Evolutionary conservation across 176 grass and related monocot genomes (phyloP), one percentile per base, ranked within the genome.

Genomic region (Oryza officinalis): DNA sequence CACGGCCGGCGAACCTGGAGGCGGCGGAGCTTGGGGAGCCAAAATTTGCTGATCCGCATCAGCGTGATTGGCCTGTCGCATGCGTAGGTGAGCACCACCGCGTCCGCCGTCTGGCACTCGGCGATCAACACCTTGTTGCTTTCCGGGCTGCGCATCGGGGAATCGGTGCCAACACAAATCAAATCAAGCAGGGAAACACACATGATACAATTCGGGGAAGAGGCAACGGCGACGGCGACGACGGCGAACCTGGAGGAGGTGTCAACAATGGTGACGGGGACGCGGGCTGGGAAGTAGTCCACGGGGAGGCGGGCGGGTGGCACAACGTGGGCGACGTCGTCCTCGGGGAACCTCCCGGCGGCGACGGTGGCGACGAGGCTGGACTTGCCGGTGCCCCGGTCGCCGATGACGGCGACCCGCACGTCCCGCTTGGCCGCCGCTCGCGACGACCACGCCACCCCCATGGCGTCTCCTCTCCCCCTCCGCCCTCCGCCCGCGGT

Each of bases 201-300:
- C 8, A n/a, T n/a, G n/a, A n/a, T n/a, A 38, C 37, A 6, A 38
- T 38, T 38, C 7, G 37, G 13, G 20, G 12, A 8, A 10, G 45
- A 13, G 13, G 10, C 10, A 8, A 0, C n/a, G 9, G 25, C 4
- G 54, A 40, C 38, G 8, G 7, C 27, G 2, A 96, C 96, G 32
- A 33, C n/a, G n/a, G 5, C 32, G 38, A 0, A 99, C 93, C 91
- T 89, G 11, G 97, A 87, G 20, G 91, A 96, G 5, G 91, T 99
- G 82, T 94, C 93, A 71, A 96, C 85, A 86, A 99, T 96, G 84
- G 89, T 96, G 92, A 99, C 89, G 71, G 93, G 93, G 25, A 99
- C 91, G 63, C 91, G 89, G 87, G 94, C 89, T 70, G 89, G 91
- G 80, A 94, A 99, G 83, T 90, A 99, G 65, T 99, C 93, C 50